Conservation (phyloP, 1,284 basidiomycete species). For the Filobasidium uniguttulatum region DNA sequence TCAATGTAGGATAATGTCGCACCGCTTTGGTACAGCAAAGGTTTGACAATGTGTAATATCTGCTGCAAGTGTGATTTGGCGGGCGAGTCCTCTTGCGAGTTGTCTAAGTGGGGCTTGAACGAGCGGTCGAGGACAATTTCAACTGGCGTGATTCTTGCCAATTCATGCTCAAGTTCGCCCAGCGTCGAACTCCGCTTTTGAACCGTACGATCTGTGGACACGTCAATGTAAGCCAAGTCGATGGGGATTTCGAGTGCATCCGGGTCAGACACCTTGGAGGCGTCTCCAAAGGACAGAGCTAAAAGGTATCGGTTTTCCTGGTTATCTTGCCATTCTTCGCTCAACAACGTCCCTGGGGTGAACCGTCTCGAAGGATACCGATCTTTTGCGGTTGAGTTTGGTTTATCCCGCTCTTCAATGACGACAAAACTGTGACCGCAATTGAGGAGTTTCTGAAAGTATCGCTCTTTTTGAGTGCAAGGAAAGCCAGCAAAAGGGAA, state of each 20-base stretch:
- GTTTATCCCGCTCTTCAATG: constrained; percentile 62
- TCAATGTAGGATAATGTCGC: constrained; percentile 4
- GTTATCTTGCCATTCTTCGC: constrained; percentile 70
- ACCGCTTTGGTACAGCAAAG: neutral
- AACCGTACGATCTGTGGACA: constrained; percentile 62
- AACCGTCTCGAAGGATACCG: constrained; percentile 70
- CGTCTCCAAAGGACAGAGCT: constrained; percentile 42
- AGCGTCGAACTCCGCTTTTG: constrained; percentile 53
- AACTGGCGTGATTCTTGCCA: constrained; percentile 65
- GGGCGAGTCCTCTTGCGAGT: neutral
- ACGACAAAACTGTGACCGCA: constrained; percentile 72
- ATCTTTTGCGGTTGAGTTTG: constrained; percentile 34
- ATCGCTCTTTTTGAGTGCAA: constrained; percentile 64
- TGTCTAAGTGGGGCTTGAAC: constrained; percentile 28
- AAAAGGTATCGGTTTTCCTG: constrained; percentile 80
- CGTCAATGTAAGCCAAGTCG: constrained; percentile 80
- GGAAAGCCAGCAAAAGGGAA: constrained; percentile 82
- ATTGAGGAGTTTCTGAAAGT: constrained; percentile 68
- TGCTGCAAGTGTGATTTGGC: neutral
- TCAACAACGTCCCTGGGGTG: constrained; percentile 82
- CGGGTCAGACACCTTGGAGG: constrained; percentile 1
- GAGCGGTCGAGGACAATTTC: constrained; percentile 59
- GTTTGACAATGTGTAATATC: neutral
- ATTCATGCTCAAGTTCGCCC: constrained; percentile 58
- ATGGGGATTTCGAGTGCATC: constrained; percentile 9